Evolutionary conservation across 2,329 filamentous ascomycete genomes (phyloP).

Genomic region (Rhinocladiella mackenziei): DNA sequence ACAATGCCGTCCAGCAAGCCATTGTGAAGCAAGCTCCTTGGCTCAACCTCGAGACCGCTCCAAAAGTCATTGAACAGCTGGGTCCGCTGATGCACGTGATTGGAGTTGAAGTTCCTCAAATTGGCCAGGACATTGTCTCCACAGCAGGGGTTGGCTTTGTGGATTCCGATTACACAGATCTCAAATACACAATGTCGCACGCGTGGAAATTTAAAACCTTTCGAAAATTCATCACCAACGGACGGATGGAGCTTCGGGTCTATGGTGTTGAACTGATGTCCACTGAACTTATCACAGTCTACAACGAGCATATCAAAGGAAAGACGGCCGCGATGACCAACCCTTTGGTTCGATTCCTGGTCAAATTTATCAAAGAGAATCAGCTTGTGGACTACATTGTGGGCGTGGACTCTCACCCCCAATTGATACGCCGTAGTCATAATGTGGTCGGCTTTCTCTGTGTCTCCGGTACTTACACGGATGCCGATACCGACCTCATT

Average conservation of each 20-base stretch:
- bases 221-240: conserved; percentile 70
- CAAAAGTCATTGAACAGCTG: conserved; percentile 36
- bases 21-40: conserved; percentile 43
- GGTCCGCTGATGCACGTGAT: conserved; percentile 34
- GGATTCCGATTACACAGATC: conserved; percentile 29
- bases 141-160: conserved; percentile 23
- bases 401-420: conserved; percentile 85
- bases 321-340: conserved; percentile 42
- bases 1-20: conserved; percentile 38
- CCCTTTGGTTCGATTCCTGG: conserved; percentile 63
- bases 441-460: conserved; percentile 86
- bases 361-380: conserved; percentile 64
- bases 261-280: conserved; percentile 73
- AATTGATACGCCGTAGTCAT: conserved; percentile 73
- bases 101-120: conserved; percentile 32
- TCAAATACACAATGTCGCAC: conserved; percentile 40
- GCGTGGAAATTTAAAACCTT: conserved; percentile 67
- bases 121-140: conserved; percentile 38
- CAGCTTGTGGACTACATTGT: conserved; percentile 81
- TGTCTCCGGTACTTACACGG: conserved; percentile 69
- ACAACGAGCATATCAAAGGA: conserved; percentile 50
- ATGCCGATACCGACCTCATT: conserved; percentile 69
- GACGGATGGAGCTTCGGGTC: conserved; percentile 86
- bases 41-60: conserved; percentile 42
- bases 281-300: conserved; percentile 63